Base-by-base conservation (phyloP, 2,329 filamentous ascomycete genomes). In the Stachybotrys chartarum region DNA sequence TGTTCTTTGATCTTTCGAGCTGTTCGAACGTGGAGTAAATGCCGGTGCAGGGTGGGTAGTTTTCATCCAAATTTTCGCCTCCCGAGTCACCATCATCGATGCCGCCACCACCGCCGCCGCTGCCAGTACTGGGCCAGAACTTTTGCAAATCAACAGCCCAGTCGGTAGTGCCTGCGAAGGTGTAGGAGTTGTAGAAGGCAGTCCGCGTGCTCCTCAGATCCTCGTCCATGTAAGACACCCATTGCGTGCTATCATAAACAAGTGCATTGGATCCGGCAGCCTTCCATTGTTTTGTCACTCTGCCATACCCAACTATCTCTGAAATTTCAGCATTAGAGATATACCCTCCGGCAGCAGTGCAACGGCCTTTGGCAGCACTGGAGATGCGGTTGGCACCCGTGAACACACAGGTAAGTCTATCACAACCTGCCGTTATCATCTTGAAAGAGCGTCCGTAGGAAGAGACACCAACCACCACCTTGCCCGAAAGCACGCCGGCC, bases 381-480 rank as follows among this genome's bases (percentile, higher is more conserved):
- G 66, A 67, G n/a, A n/a, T n/a, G n/a, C n/a, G n/a, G 0, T 57
- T 42, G 1, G 53, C 17, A 16, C 64, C 65, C 0, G 56, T 54
- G 48, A 54, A 67, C 0, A 50, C 53, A 44, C 63, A 67, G 30
- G 32, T 47, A 10, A 55, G 56, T 0, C 58, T 60, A 5, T 39
- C 51, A 52, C 65, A 69, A 5, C 56, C 55, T 0, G 58, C 16
- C 2, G 59, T 39, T 0, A 59, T 55, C 66, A 70, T 70, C 8
- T 62, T 54, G 55, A 70, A 70, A 0, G 60, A 64, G 1, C 68
- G 57, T 0, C 68, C 68, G 47, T 61, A 63, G 50, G 57, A 60
- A 1, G 56, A 17, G 3, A 57, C 55, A 0, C 59, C 58, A 8
- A 61, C 50, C 17, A 58, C 50, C n/a, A 60, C 32, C 51, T 60